Evolutionary conservation across 495 filamentous ascomycete genomes (phyloP), one percentile per base, ranked within the genome.

Genomic region (Bryoglossum gracile): DNA sequence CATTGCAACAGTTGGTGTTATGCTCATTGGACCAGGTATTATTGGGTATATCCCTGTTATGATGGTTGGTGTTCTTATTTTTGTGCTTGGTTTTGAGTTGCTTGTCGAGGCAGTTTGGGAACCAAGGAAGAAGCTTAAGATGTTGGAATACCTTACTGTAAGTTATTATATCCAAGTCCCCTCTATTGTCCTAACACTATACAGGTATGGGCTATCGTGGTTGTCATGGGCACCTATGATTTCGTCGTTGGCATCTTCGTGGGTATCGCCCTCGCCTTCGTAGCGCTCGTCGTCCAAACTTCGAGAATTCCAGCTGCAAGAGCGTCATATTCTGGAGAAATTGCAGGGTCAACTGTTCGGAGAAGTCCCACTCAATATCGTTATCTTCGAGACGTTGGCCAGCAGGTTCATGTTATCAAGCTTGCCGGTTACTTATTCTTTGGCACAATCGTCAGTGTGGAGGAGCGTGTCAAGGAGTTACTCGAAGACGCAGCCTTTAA

Each of bases 11-110:
- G 78, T 78, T 51, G 83, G 80, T 0, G 77, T 97, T 30, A 80
- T 95, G 75, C 70, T 88, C 41, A 75, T 89, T 24, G 92, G 92
- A 0, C 91, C 92, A 4, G 75, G 75, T 3, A 80, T 94, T 50
- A 89, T 97, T 57, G 94, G 92, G 0, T 96, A 78, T 53, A 95
- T 98, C 44, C 92, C 92, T 4, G 83, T 95, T 44, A 94, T 95
- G 85, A 87, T 97, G 57, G 92, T 98, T 38, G 92, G 92, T 11
- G 84, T 87, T 14, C 68, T 98, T 24, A 98, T 98, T 36, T 98
- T 95, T 65, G 73, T 89, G 45, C 78, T 98, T 19, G 92, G 92
- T 3, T 86, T 98, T 57, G 92, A 96, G 56, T 67, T 98, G 16
- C 68, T 96, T 56, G 63, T 82, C 42, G 92, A 98, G 64, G 91